Conservation (phyloP, 108 stramenopile genomes). For the Cyclotella atomus region DNA sequence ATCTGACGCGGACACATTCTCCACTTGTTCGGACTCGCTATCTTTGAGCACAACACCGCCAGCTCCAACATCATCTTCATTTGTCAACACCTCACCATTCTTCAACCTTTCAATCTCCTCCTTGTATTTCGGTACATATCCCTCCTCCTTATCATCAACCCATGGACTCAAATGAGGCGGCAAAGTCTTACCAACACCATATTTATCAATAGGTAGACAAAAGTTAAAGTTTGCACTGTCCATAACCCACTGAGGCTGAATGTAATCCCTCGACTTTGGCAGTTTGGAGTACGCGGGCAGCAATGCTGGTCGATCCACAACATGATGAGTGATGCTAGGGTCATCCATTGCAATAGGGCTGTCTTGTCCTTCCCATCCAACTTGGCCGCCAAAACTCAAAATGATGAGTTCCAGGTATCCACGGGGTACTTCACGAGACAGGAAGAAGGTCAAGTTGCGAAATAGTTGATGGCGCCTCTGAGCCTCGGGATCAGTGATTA, state of each 20-base stretch:
- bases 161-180: slow-evolving; percentile 99
- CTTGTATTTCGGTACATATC: slow-evolving; percentile 96
- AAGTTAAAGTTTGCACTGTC: slow-evolving; percentile 95
- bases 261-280: slow-evolving; percentile 89
- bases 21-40: slow-evolving; percentile 48
- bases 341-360: slow-evolving; percentile 86
- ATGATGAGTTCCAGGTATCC: slow-evolving; percentile 93
- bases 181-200: slow-evolving; percentile 87
- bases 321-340: slow-evolving; percentile 93
- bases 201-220: slow-evolving; percentile 84
- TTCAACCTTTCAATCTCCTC: slow-evolving; percentile 93
- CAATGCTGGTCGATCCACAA: slow-evolving; percentile 88
- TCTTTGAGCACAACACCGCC: slow-evolving; percentile 46
- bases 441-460: slow-evolving; percentile 87
- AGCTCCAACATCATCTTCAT: slow-evolving; percentile 43
- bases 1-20: slow-evolving; percentile 23
- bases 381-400: slow-evolving; percentile 88
- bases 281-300: slow-evolving; percentile 60
- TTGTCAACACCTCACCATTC: slow-evolving; percentile 71
- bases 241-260: slow-evolving; percentile 99
- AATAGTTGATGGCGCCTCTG: slow-evolving; percentile 77
- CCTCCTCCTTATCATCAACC: slow-evolving; percentile 97
- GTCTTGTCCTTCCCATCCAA: slow-evolving; percentile 95
- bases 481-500: slow-evolving; percentile 70
- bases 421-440: slow-evolving; percentile 94